Percentiles rank a stretch among this genome's conserved stretches.
phyloP scores from a whole-genome alignment of 495 filamentous ascomycete species.

The Evernia prunastri region DNA sequence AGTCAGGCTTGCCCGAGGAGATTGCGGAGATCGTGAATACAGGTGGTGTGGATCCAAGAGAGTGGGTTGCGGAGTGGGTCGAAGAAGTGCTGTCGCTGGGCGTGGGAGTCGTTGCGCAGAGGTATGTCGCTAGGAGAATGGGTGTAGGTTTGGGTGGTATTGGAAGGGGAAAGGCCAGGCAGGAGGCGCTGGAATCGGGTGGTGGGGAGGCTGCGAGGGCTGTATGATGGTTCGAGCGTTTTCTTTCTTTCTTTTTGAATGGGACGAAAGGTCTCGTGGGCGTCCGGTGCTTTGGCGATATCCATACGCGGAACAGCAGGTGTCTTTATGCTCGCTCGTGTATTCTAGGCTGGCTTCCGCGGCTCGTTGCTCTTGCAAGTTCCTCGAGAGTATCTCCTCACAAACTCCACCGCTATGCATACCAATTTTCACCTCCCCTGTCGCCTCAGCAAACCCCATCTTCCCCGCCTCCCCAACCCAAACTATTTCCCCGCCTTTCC shows the following conservation, averaged over 20 bases:
- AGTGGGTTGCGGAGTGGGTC: conserved; percentile 97
- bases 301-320: background rate
- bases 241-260: no score
- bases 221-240: conserved; percentile 3
- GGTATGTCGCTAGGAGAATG: conserved; percentile 93
- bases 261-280: background rate
- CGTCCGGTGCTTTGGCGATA: conserved; percentile 1
- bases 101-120: conserved; percentile 84
- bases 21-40: conserved; percentile 81
- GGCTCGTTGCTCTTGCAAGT: background rate
- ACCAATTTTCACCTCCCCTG: background rate
- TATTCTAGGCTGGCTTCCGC: conserved; percentile 2
- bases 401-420: conserved; percentile 11
- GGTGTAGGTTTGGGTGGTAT: conserved; percentile 72
- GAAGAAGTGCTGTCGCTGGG: conserved; percentile 79
- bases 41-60: conserved; percentile 88
- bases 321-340: background rate
- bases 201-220: conserved; percentile 81
- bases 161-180: conserved; percentile 72
- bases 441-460: background rate
- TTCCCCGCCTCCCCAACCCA: background rate
- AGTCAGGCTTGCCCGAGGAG: conserved; percentile 60
- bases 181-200: conserved; percentile 63
- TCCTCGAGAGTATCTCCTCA: background rate
- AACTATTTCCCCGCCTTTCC: conserved; percentile 15